Evolutionary conservation across 768 basidiomycete genomes (phyloP), one percentile per base, ranked within the genome.

Genomic region (Leucogyrophana mollusca): DNA sequence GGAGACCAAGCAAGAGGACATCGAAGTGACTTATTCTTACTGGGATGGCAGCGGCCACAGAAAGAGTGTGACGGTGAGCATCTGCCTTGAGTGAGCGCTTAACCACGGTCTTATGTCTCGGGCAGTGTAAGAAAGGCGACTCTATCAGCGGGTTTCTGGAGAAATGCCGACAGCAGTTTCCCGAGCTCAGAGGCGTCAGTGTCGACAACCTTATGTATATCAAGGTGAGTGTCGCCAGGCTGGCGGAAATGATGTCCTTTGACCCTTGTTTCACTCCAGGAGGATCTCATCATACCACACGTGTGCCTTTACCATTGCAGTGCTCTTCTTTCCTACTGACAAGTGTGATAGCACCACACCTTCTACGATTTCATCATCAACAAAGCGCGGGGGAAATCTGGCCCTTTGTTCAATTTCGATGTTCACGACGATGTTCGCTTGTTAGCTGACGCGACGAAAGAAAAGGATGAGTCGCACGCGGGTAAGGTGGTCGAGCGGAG

Each of bases 141-240:
- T 81, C 85, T 40, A 82, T 99, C 49, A 80, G 83, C 3, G 71
- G 69, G 8, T 97, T 99, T 68, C 71, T 99, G 54, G 91, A 94
- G 59, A 98, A 93, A 66, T 96, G 94, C 57, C 78, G 94, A 22
- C 79, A 82, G 42, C 94, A 98, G 56, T 91, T 96, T 60, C 88
- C 94, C 2, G 94, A 98, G 67, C 76, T 99, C 32, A 72, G 94
- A 44, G 86, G 87, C 8, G 82, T 94, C 39, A 89, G 83, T 45
- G 93, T 90, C 16, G 96, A 99, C 67, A 99, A 98, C 62, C 68
- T 99, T 30, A 98, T 98, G 94, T 99, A 98, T 69, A 81, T 99
- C 68, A 97, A 97, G 80, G 90, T 87, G 49, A 45, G 77, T 38
- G 42, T 22, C 38, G 17, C 43, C 45, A 37, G 36, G 24, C 40